Base-by-base conservation (phyloP, 345 rosid genomes). In the Arabis hirsuta region DNA sequence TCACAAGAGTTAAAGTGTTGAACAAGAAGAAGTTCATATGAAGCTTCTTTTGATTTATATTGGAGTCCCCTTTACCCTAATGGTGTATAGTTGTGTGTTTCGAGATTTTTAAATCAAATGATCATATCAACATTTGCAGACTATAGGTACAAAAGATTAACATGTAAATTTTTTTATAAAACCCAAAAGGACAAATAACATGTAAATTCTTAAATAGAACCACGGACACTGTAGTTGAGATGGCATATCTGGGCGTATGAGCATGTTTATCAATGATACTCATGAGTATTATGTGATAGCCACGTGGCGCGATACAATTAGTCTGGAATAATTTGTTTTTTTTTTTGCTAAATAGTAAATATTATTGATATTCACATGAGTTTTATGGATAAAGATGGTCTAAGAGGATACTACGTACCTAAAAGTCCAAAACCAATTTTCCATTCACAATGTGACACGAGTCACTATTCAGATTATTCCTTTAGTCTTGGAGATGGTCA, bases 241-340 rank as follows among this genome's bases (percentile, higher is more conserved):
- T 45, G 55, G 64, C 55, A 55, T 68, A 69, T 69, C 64, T 45
- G 64, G 36, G 7, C 7, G 36, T 6, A n/a, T n/a, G n/a, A n/a
- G n/a, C n/a, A n/a, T n/a, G n/a, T n/a, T n/a, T n/a, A n/a, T n/a
- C n/a, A n/a, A n/a, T n/a, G n/a, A n/a, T n/a, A n/a, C n/a, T n/a
- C n/a, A n/a, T n/a, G n/a, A n/a, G n/a, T n/a, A n/a, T n/a, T n/a
- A n/a, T n/a, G n/a, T n/a, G n/a, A n/a, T n/a, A n/a, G n/a, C n/a
- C n/a, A n/a, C n/a, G n/a, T n/a, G n/a, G n/a, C n/a, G n/a, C n/a
- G n/a, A n/a, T n/a, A n/a, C n/a, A n/a, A n/a, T n/a, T n/a, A n/a
- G n/a, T n/a, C n/a, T n/a, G n/a, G n/a, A n/a, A n/a, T n/a, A n/a
- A n/a, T n/a, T n/a, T n/a, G n/a, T n/a, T n/a, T n/a, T n/a, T n/a